Evolutionary conservation across 768 basidiomycete species (phyloP), one percentile per base, ranked within the genome.

Genomic region (Leccinum aurantiacum): DNA sequence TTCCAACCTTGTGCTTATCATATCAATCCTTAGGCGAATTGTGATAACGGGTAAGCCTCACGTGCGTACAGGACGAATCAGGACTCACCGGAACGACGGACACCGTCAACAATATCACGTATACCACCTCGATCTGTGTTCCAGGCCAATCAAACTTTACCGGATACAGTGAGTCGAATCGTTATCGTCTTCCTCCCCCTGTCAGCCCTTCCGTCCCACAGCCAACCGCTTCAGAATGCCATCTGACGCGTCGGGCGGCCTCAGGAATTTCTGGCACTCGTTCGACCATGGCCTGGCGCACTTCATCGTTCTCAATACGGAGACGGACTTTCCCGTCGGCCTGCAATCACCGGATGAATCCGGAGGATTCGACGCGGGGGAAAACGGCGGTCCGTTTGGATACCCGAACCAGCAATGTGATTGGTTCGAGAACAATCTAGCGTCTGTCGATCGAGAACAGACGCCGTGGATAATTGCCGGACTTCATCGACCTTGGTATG

Each of bases 201-300:
- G 8, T 19, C 8, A 6, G 11, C 3, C 13, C 19, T 46, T 56
- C 11, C 13, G 17, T 27, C 4, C 2, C 24, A 25, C 37, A 71
- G 71, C 69, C 27, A 71, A 67, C 31, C 70, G 71, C 44, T 71
- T 65, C 53, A 57, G 53, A 22, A 71, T 73, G 70, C 71, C 70
- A 13, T 67, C 69, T 14, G 61, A 62, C 0, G 71, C 63, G 41
- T 71, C 70, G 9, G 65, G 69, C 11, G 67, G 70, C 5, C 35
- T 67, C 15, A 56, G 70, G 6, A 73, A 71, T 35, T 69, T 73
- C 29, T 73, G 71, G 70, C 71, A 71, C 59, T 71, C 70, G 15
- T 71, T 69, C 19, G 62, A 71, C 55, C 64, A 73, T 15, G 69
- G 69, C 44, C 67, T 73, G 17, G 71, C 67, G n/a, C 70, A 71